phyloP scores from a whole-genome alignment of 768 basidiomycete genomes.

The Mycena chlorophos region DNA sequence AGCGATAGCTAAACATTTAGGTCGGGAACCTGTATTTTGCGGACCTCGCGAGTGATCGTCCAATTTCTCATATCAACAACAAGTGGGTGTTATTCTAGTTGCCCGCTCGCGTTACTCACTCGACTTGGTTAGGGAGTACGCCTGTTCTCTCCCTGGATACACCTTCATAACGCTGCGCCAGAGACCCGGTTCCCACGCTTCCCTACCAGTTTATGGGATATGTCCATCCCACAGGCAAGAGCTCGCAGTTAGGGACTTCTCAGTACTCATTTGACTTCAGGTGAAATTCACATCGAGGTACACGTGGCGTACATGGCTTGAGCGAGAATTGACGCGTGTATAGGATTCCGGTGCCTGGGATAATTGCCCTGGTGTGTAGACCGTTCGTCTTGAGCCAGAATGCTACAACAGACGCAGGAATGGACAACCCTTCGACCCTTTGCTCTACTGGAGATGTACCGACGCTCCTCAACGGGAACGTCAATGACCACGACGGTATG shows the following conservation, averaged over 20 bases:
- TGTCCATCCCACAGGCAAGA: constrained; percentile 47
- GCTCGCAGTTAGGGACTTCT: constrained; percentile 6
- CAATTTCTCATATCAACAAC: constrained; percentile 59
- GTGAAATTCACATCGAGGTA: neutral
- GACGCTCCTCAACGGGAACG: constrained; percentile 45
- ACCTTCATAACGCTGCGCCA: constrained; percentile 20
- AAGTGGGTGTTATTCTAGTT: constrained; percentile 26
- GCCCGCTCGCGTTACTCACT: too few species aligned
- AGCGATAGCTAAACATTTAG: constrained; percentile 18
- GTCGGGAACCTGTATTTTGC: constrained; percentile 62
- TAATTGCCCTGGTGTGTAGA: constrained; percentile 48
- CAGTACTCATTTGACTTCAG: neutral
- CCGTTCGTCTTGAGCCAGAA: neutral
- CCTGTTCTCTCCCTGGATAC: neutral
- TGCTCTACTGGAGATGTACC: constrained; percentile 57
- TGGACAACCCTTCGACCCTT: constrained; percentile 55
- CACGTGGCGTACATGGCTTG: neutral
- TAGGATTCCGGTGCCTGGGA: constrained; percentile 46
- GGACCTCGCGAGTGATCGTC: constrained; percentile 50
- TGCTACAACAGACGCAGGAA: constrained; percentile 37
- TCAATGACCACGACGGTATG: constrained; percentile 48
- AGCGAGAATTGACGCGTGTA: neutral
- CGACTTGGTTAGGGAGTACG: constrained; percentile 35
- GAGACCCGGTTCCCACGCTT: constrained; percentile 47
- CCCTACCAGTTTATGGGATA: too few species aligned